Evolutionary conservation across 148 eudicot species (phyloP), one percentile per base, ranked within the genome.

Genomic region (Mesembryanthemum crystallinum): DNA sequence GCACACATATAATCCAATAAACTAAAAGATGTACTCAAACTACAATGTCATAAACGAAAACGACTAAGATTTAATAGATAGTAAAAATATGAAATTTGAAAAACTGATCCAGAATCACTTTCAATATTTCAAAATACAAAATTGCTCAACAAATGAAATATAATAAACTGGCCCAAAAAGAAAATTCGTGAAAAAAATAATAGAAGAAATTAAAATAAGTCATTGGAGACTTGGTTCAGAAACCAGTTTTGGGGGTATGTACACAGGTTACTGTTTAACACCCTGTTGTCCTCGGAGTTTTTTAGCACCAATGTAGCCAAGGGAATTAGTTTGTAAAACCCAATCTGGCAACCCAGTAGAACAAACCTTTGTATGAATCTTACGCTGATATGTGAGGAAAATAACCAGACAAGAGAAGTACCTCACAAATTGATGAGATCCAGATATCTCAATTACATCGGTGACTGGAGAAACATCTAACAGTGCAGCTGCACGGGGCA

Each of bases 401-500:
- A 23, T 45, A 39, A 20, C 57, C 30, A 32, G 51, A 28, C 12
- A 54, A 8, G 33, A 45, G 9, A 45, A 8, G 63, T 80, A 94
- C 98, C 97, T 88, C 74, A 94, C 88, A 86, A 92, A 94, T 67
- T 87, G 90, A 79, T 83, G 72, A 75, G 92, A 79, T 54, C 87
- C 93, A 45, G 84, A 84, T 73, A 94, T 83, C 64, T 80, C 82
- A 42, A 77, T 84, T 59, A 92, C 96, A 82, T 94, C 97, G 63
- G 96, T 92, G 51, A 94, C 80, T 67, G 98, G 98, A 84, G 98
- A 90, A 81, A 92, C 92, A 80, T 92, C 96, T 67, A 92, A 77
- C 78, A 94, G 92, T 69, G 98, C 96, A 82, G 98, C 96, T 39
- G 96, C 97, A 77, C 97, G 96, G 27, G 97, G 98, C 63, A 94